These are phyloP conservation scores for Xylariaceae sp. DNA, from an alignment of 2,329 filamentous ascomycete species.

Conservation along the genomic window DNA sequence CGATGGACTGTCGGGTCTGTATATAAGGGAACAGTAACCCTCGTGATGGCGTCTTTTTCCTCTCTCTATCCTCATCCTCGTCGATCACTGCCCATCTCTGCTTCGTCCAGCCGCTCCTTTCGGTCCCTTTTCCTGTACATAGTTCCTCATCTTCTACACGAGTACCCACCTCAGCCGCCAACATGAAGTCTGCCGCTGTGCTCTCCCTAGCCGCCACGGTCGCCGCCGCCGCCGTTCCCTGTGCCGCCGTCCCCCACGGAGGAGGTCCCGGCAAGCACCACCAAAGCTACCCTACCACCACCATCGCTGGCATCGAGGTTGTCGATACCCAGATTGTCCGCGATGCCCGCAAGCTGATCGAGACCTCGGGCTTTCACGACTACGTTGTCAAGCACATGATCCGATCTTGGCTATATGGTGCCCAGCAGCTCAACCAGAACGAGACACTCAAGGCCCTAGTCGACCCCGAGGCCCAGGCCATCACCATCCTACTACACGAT, in stretches of 20 bases:
- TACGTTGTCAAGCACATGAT: conserved; percentile 28
- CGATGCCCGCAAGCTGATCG: conserved; percentile 23
- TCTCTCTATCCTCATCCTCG: conserved; percentile 1
- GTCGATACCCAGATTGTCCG: conserved; percentile 27
- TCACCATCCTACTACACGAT: conserved; percentile 27
- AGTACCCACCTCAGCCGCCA: neutral
- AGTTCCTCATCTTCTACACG: conserved; percentile 2
- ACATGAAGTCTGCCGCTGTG: conserved; percentile 16
- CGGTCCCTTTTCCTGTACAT: neutral
- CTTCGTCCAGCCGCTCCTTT: conserved; percentile 20
- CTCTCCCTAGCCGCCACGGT: conserved; percentile 14
- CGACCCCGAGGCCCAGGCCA: conserved; percentile 18
- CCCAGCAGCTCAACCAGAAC: conserved; percentile 26
- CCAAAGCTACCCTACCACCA: conserved; percentile 22
- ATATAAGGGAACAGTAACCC: too few relatives aligned
- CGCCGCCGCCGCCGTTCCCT: conserved; percentile 3
- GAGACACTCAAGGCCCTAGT: conserved; percentile 21
- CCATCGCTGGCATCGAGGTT: conserved; percentile 26
- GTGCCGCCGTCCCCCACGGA: too few relatives aligned
- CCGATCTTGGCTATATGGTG: conserved; percentile 28
- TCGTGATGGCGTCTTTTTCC: too few relatives aligned
- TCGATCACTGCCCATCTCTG: neutral
- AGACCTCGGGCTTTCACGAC: conserved; percentile 19
- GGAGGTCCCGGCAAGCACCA: too few relatives aligned
- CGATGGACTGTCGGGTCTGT: too few relatives aligned